Conservation (phyloP, 163 green algal genomes). For the Chlorella variabilis region DNA sequence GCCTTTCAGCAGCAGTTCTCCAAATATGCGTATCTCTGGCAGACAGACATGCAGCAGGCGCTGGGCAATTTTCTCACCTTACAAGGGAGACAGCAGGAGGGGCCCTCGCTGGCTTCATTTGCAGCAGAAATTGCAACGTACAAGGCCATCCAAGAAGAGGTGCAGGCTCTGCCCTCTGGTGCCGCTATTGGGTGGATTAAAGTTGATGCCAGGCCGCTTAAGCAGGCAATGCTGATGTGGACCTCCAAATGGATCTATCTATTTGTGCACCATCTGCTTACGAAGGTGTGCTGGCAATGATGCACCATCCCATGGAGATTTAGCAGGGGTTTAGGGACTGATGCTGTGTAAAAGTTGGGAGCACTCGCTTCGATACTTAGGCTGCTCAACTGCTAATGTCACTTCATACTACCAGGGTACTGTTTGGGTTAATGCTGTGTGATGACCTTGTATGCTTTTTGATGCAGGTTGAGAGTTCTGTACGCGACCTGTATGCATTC, state of each 20-base stretch:
- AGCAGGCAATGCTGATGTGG: slow-evolving; percentile 86
- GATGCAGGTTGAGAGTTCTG: not conserved
- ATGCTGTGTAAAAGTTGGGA: no score
- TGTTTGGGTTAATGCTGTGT: not conserved
- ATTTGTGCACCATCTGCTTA: slow-evolving; percentile 88
- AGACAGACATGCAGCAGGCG: slow-evolving; percentile 52
- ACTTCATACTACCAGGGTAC: no score
- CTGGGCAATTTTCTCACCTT: slow-evolving; percentile 70
- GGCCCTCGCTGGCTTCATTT: slow-evolving; percentile 81
- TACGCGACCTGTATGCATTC: not conserved
- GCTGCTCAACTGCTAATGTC: no score
- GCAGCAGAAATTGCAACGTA: slow-evolving; percentile 79
- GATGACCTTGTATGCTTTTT: not conserved
- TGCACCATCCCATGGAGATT: no score
- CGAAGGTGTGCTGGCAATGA: slow-evolving; percentile 45
- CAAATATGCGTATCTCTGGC: slow-evolving; percentile 88
- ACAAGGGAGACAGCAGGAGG: slow-evolving; percentile 45
- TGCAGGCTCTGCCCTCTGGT: slow-evolving; percentile 69
- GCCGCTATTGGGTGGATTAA: slow-evolving; percentile 80
- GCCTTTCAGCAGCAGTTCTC: slow-evolving; percentile 79
- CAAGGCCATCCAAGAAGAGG: slow-evolving; percentile 79
- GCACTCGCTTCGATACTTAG: no score
- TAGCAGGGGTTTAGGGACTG: no score
- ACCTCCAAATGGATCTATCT: slow-evolving; percentile 92
- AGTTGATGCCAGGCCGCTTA: slow-evolving; percentile 84